A percentile compares a stretch with the other conserved stretches of the same genome.
Conservation (phyloP, 179 eudicot species). For the Spinacia oleracea region DNA sequence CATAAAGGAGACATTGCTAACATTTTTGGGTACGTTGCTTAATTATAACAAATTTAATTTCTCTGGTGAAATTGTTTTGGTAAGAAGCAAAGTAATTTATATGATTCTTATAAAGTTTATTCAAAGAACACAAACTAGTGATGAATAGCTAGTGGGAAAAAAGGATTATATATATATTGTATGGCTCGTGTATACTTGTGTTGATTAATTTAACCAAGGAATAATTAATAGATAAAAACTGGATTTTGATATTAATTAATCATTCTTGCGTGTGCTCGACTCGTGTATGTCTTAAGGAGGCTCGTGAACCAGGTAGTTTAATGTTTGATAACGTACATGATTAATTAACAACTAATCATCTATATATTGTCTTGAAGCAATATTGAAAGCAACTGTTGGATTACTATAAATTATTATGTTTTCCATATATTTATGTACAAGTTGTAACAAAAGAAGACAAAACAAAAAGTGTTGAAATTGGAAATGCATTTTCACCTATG, state of each 20-base stretch:
- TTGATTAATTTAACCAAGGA: not conserved
- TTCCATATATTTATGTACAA: not conserved
- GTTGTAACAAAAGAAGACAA: not conserved
- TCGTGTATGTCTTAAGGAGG: conserved; percentile 10
- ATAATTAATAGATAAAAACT: not conserved
- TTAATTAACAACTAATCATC: not conserved
- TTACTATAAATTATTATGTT: no score
- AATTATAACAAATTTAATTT: no score
- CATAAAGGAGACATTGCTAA: conserved; percentile 26
- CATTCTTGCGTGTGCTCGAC: not conserved
- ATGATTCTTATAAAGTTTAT: not conserved
- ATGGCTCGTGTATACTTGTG: not conserved
- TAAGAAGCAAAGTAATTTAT: not conserved
- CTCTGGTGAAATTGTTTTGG: not conserved
- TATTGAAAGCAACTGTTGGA: not conserved
- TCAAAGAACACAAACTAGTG: not conserved
- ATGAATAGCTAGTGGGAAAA: not conserved
- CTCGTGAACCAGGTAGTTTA: not conserved
- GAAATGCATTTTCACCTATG: no score
- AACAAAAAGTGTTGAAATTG: no score
- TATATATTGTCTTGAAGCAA: not conserved
- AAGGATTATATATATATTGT: no score
- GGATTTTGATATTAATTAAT: not conserved
- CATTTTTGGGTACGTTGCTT: no score
- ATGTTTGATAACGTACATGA: no score